These are phyloP conservation scores for Pseudoscleropodium purum DNA, from an alignment of 225 moss, liverwort and hornwort species.

Conservation along the genomic window DNA sequence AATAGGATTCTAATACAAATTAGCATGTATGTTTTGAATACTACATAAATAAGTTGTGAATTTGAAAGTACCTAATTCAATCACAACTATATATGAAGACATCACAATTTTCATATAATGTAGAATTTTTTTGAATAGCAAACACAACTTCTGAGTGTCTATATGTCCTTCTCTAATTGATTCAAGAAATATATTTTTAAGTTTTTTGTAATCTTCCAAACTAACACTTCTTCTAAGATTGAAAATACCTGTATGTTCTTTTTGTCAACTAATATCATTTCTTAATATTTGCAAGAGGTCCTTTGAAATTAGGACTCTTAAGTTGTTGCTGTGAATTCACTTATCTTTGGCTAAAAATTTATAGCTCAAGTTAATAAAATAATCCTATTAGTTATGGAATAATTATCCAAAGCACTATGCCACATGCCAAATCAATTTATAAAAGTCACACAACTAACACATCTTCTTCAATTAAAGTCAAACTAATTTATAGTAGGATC, in stretches of 20 bases:
- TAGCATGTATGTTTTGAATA: no score
- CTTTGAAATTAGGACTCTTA: neutral
- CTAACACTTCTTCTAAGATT: no score
- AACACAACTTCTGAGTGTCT: neutral
- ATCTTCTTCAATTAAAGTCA: neutral
- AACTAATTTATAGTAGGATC: neutral
- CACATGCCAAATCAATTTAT: neutral
- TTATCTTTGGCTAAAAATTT: neutral
- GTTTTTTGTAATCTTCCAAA: neutral
- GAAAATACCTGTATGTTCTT: neutral
- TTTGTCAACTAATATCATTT: no score
- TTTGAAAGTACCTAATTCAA: neutral
- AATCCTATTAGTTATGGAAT: neutral
- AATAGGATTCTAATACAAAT: no score
- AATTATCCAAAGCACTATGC: neutral
- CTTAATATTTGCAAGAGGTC: rapidly evolving
- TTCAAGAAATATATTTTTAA: neutral
- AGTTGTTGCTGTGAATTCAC: rapidly evolving
- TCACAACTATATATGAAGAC: no score
- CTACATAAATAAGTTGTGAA: neutral
- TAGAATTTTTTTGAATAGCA: no score
- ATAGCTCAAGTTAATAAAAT: neutral
- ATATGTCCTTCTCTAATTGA: neutral
- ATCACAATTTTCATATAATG: no score
- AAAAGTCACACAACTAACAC: neutral